These are phyloP conservation scores for Microbotryum violaceum DNA, from an alignment of 1,284 basidiomycete genomes.

Conservation along the genomic window DNA sequence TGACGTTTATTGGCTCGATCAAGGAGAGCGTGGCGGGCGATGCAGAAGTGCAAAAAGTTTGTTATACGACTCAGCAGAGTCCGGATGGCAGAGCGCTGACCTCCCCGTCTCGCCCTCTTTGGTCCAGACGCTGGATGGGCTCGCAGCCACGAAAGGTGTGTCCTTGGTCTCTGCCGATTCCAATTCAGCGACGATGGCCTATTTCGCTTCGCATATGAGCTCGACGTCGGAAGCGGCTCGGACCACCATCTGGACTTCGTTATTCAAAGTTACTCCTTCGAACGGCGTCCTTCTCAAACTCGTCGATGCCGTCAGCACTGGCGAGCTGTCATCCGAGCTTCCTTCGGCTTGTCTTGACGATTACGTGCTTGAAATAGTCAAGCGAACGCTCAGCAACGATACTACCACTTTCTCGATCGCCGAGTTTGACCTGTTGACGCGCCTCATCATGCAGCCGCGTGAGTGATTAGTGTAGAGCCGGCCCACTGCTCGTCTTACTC, in stretches of 20 bases:
- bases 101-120: too few species aligned
- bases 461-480: not conserved
- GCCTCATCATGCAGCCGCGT: conserved; percentile 14
- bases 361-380: conserved; percentile 11
- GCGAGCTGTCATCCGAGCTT: conserved; percentile 4
- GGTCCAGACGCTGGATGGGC: too few species aligned
- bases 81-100: too few species aligned
- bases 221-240: conserved; percentile 5
- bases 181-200: too few species aligned
- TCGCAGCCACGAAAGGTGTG: too few species aligned
- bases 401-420: not conserved
- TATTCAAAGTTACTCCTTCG: conserved; percentile 11
- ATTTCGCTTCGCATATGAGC: not conserved
- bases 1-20: not conserved
- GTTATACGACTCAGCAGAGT: too few species aligned
- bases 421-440: conserved; percentile 17
- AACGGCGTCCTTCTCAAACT: conserved; percentile 7
- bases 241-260: conserved; percentile 10
- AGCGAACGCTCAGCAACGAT: conserved; percentile 1
- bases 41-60: too few species aligned
- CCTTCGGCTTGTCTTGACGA: conserved; percentile 20
- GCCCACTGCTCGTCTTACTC: too few species aligned
- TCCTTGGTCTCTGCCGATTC: too few species aligned
- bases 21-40: not conserved
- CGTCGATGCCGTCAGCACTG: conserved; percentile 9